phyloP scores from a whole-genome alignment of 208 protist genomes.

The Crithidia mellificae region DNA sequence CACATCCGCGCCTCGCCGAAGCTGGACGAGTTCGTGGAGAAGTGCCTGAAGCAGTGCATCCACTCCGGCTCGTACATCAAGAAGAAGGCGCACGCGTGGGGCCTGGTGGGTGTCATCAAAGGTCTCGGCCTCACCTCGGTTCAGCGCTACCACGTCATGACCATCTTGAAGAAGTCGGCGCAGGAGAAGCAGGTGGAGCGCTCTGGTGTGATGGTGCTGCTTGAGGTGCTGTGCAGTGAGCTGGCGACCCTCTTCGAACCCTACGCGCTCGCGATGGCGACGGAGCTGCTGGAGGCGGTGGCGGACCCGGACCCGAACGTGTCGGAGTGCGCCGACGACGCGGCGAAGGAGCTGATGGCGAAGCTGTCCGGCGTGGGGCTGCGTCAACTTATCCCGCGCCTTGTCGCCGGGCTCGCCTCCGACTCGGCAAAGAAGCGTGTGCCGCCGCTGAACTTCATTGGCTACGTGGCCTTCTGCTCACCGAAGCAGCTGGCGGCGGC shows the following conservation, averaged over 20 bases:
- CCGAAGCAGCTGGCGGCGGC: conserved; percentile 88
- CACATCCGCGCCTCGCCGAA: conserved; percentile 65
- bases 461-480: conserved; percentile 91
- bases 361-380: conserved; percentile 84
- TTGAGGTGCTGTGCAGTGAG: conserved; percentile 84
- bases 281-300: conserved; percentile 75
- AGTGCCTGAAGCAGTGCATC: conserved; percentile 88
- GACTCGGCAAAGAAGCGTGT: conserved; percentile 84
- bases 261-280: conserved; percentile 79
- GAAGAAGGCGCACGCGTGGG: conserved; percentile 92
- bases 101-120: conserved; percentile 81
- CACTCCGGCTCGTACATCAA: conserved; percentile 89
- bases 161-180: conserved; percentile 57
- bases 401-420: conserved; percentile 71
- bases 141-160: conserved; percentile 74
- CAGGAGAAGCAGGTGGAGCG: conserved; percentile 78
- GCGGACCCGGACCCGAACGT: conserved; percentile 85
- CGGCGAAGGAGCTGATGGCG: conserved; percentile 77
- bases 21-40: conserved; percentile 88
- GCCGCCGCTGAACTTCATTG: conserved; percentile 88
- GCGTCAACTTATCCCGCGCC: conserved; percentile 83
- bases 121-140: conserved; percentile 80
- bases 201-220: conserved; percentile 83
- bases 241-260: conserved; percentile 82
- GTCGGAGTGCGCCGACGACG: conserved; percentile 88